Percentiles rank a stretch among this genome's conserved stretches.
These are phyloP conservation scores for Babesia ovata DNA, from an alignment of 169 alveolate species.

Conservation along the genomic window DNA sequence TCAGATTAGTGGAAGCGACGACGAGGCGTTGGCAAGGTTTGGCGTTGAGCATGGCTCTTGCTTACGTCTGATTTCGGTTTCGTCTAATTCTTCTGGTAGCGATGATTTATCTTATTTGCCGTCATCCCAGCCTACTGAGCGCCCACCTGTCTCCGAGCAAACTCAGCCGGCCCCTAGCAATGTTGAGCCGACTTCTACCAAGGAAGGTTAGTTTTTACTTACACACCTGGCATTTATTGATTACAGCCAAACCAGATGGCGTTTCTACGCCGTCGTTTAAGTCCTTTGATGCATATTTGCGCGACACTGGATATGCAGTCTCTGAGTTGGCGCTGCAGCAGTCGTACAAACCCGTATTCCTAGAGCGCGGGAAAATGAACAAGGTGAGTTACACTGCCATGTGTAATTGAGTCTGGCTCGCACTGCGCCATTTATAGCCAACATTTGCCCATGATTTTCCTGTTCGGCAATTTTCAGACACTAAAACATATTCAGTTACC, in stretches of 20 bases:
- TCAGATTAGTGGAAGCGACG: constrained; percentile 14
- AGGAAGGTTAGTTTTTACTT: background rate
- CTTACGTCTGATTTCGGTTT: background rate
- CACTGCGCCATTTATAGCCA: background rate
- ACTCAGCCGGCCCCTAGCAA: background rate
- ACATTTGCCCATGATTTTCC: background rate
- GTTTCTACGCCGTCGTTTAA: constrained; percentile 71
- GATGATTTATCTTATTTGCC: constrained; percentile 14
- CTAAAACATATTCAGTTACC: constrained; percentile 82
- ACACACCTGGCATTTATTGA: background rate
- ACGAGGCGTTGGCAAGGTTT: background rate
- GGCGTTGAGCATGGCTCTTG: constrained; percentile 33
- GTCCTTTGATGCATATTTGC: constrained; percentile 82
- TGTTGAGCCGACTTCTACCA: background rate
- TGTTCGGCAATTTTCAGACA: background rate
- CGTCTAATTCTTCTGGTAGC: background rate
- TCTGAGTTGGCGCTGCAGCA: constrained; percentile 79
- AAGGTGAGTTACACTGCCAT: constrained; percentile 36
- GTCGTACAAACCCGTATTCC: constrained; percentile 65
- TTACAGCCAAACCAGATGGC: background rate
- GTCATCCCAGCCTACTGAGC: background rate
- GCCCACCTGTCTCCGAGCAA: background rate
- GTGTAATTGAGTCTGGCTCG: background rate
- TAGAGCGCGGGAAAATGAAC: constrained; percentile 75
- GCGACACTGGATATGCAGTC: constrained; percentile 74